phyloP scores from a whole-genome alignment of 1,139 yeast genomes.

The Scheffersomyces lignicola region DNA sequence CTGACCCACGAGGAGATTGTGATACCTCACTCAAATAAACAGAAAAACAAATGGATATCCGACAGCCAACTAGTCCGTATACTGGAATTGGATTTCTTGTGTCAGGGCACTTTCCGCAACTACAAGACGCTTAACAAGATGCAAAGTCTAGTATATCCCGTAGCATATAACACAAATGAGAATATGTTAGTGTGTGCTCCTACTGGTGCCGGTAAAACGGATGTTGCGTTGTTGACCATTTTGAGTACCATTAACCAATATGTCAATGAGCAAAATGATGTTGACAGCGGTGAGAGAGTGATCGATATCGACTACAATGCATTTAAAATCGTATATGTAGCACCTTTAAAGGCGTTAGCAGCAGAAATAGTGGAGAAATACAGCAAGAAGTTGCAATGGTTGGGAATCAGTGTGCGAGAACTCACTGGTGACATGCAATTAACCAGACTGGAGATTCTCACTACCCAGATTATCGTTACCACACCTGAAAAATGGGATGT shows the following conservation, averaged over 20 bases:
- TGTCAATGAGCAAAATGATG: slow-evolving; percentile 37
- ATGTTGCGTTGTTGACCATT: slow-evolving; percentile 86
- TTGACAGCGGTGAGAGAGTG: slow-evolving; percentile 26
- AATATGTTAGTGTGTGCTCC: slow-evolving; percentile 99
- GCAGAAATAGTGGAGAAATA: slow-evolving; percentile 96
- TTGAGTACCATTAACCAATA: slow-evolving; percentile 78
- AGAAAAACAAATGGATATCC: slow-evolving; percentile 45
- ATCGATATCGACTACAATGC: slow-evolving; percentile 74
- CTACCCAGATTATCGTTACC: slow-evolving; percentile 90
- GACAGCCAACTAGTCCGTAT: slow-evolving; percentile 60
- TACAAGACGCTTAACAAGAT: slow-evolving; percentile 80
- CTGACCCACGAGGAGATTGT: slow-evolving; percentile 78
- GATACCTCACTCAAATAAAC: slow-evolving; percentile 71
- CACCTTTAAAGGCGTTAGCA: slow-evolving; percentile 94
- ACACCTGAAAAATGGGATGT: slow-evolving; percentile 99
- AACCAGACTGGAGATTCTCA: slow-evolving; percentile 75
- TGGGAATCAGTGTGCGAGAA: slow-evolving; percentile 84
- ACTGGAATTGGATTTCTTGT: slow-evolving; percentile 66
- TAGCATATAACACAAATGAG: slow-evolving; percentile 90
- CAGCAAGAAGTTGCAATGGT: slow-evolving; percentile 73
- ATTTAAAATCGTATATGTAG: slow-evolving; percentile 90
- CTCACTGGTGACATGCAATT: slow-evolving; percentile 97
- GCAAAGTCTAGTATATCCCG: slow-evolving; percentile 90
- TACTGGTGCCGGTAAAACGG: slow-evolving; percentile 99
- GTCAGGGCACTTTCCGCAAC: slow-evolving; percentile 81